Conservation (phyloP, 2,329 filamentous ascomycete genomes). For the Malbranchea zuffiana region DNA sequence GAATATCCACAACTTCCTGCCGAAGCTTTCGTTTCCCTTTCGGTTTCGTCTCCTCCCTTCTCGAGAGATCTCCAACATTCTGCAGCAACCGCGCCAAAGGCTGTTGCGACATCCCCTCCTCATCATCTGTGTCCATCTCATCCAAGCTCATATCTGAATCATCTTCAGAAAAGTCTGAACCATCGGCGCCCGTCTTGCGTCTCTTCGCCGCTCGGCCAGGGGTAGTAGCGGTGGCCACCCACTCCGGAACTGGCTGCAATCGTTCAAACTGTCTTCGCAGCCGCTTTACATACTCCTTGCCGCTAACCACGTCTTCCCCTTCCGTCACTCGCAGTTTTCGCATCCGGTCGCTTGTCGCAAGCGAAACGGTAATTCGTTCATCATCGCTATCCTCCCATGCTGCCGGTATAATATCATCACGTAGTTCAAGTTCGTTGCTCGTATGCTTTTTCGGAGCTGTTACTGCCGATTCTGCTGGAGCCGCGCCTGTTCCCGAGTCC, state of each 20-base stretch:
- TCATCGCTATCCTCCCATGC: conserved; percentile 93
- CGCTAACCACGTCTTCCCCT: conserved; percentile 74
- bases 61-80: conserved; percentile 56
- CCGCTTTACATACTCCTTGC: conserved; percentile 71
- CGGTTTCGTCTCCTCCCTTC: conserved; percentile 37
- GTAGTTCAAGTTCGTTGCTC: not conserved
- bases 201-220: conserved; percentile 40
- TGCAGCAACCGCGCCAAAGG: conserved; percentile 73
- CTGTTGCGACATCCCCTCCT: conserved; percentile 54
- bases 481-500: conserved; percentile 50
- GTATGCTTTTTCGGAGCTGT: conserved; percentile 24
- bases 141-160: conserved; percentile 39
- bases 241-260: conserved; percentile 51
- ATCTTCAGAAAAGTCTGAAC: conserved; percentile 16
- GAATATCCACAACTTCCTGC: conserved; percentile 81
- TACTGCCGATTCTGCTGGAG: conserved; percentile 25
- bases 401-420: not conserved
- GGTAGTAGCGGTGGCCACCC: conserved; percentile 42
- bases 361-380: conserved; percentile 71
- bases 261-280: conserved; percentile 65
- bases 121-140: conserved; percentile 47
- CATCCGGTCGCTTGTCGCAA: conserved; percentile 62
- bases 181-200: conserved; percentile 27
- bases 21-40: conserved; percentile 60
- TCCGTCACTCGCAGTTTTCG: conserved; percentile 74